Conservation (phyloP, 2,329 filamentous ascomycete genomes). For the Hymenoscyphus scutula region DNA sequence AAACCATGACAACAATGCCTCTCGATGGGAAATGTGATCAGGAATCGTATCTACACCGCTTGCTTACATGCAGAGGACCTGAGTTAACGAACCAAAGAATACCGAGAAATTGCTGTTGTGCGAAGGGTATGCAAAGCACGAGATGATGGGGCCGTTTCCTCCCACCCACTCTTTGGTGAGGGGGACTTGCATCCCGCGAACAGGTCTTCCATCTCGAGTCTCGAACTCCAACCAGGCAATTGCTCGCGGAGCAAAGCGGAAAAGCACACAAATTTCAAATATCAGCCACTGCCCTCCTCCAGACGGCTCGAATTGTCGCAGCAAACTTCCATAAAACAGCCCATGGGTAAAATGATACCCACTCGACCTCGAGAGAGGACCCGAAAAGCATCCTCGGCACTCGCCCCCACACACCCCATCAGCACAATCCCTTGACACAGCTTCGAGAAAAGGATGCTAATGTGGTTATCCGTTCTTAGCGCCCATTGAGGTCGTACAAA, state of each 20-base stretch:
- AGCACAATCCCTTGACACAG: neutral
- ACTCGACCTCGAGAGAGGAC: neutral
- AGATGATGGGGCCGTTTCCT: slow-evolving; percentile 1
- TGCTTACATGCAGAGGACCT: neutral
- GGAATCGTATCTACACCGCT: neutral
- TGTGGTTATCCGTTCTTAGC: slow-evolving; percentile 1
- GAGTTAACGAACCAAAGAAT: neutral
- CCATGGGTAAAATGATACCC: neutral
- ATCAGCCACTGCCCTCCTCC: no score
- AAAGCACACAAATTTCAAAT: neutral
- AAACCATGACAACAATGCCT: neutral
- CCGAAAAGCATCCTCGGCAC: neutral
- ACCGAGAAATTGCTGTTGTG: neutral
- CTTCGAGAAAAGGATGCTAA: slow-evolving; percentile 2
- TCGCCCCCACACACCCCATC: neutral
- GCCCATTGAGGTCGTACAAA: neutral
- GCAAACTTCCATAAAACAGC: neutral
- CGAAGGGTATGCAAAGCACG: slow-evolving; percentile 2
- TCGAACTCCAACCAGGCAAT: neutral
- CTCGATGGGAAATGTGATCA: neutral
- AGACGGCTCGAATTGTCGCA: neutral
- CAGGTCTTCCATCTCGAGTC: neutral
- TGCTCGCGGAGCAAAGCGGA: neutral
- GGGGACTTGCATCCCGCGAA: slow-evolving; percentile 1
- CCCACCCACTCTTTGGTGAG: neutral